phyloP scores from a whole-genome alignment of 2,329 filamentous ascomycete species.

The Fusarium sp. region DNA sequence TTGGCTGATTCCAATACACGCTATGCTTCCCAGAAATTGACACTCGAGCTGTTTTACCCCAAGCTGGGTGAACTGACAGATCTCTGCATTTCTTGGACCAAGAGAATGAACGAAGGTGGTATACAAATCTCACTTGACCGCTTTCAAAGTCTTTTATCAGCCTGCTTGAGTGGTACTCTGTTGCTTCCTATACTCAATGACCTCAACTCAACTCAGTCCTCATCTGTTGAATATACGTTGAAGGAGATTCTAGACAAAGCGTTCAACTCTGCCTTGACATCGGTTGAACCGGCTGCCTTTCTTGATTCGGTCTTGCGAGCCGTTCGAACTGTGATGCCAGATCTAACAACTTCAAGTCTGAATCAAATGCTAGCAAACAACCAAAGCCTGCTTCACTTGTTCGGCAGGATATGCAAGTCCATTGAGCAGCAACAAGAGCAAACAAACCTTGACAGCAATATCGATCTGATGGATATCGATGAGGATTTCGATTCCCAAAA shows the following conservation, averaged over 20 bases:
- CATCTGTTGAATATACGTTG: slow-evolving; percentile 60
- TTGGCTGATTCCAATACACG: slow-evolving; percentile 50
- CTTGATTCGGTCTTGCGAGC: slow-evolving; percentile 61
- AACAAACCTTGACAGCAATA: slow-evolving; percentile 50
- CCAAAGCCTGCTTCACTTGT: slow-evolving; percentile 57
- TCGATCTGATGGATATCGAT: slow-evolving; percentile 76
- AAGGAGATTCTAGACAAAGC: slow-evolving; percentile 57
- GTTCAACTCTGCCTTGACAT: slow-evolving; percentile 55
- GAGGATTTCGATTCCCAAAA: slow-evolving; percentile 71
- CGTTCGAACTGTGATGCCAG: slow-evolving; percentile 61
- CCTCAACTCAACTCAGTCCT: slow-evolving; percentile 61
- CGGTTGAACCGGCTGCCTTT: slow-evolving; percentile 60
- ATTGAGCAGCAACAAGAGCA: slow-evolving; percentile 40
- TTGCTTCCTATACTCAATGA: slow-evolving; percentile 62
- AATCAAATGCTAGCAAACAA: slow-evolving; percentile 54
- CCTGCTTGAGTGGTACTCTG: slow-evolving; percentile 59
- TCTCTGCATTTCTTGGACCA: slow-evolving; percentile 62
- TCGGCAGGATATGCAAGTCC: slow-evolving; percentile 54
- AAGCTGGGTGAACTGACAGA: slow-evolving; percentile 63
- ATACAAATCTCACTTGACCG: slow-evolving; percentile 64
- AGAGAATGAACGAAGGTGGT: slow-evolving; percentile 58
- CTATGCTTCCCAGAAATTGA: slow-evolving; percentile 61
- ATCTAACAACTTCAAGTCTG: slow-evolving; percentile 54
- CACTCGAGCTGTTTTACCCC: slow-evolving; percentile 65
- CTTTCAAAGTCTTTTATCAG: slow-evolving; percentile 64